Percentiles rank a stretch among this genome's conserved stretches.
These are phyloP conservation scores for Coniella lustricola DNA, from an alignment of 2,329 filamentous ascomycete species.

Conservation along the genomic window DNA sequence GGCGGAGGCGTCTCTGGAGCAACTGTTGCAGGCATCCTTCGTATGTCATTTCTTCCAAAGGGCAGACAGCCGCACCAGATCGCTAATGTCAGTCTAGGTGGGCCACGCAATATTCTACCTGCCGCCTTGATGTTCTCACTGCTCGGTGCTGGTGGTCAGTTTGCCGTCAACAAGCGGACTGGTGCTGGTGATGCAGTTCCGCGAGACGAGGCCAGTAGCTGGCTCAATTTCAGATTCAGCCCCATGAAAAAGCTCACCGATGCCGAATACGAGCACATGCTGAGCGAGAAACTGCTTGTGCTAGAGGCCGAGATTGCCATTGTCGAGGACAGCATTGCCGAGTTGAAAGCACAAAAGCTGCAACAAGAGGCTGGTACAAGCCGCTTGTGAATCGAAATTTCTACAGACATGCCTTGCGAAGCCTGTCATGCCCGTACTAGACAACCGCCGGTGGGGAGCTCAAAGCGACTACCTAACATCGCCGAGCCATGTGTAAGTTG, in stretches of 20 bases:
- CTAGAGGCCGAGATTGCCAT: conserved; percentile 71
- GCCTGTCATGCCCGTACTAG: no score
- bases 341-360: conserved; percentile 23
- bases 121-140: conserved; percentile 42
- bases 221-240: conserved; percentile 61
- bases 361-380: neutral
- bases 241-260: conserved; percentile 64
- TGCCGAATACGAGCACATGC: conserved; percentile 61
- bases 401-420: no score
- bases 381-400: no score
- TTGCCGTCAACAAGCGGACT: conserved; percentile 17
- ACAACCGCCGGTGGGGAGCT: no score
- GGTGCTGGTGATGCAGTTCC: neutral
- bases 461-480: no score
- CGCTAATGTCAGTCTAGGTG: conserved; percentile 31
- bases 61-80: neutral
- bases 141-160: conserved; percentile 27
- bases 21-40: conserved; percentile 48
- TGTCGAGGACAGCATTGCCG: conserved; percentile 66
- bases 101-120: conserved; percentile 45
- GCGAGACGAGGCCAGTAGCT: conserved; percentile 16
- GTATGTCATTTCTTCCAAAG: conserved; percentile 30
- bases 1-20: conserved; percentile 62
- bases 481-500: no score
- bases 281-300: conserved; percentile 63